Evolutionary conservation across 2,329 filamentous ascomycete species (phyloP), one percentile per base, ranked within the genome.

Genomic region (Clonostachys rosea): DNA sequence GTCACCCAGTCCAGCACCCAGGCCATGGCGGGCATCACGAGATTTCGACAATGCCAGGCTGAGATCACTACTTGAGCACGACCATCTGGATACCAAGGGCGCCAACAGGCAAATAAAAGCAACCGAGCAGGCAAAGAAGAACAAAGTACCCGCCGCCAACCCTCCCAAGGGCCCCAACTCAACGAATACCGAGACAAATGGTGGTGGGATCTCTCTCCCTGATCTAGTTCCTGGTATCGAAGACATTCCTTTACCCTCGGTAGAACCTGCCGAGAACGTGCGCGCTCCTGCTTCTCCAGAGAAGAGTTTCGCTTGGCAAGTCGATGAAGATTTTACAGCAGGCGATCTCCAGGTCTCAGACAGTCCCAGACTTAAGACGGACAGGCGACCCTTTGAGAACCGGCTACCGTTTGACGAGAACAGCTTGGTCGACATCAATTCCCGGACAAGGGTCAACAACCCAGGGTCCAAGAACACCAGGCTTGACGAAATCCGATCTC

Each of bases 251-350:
- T 49, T 68, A 1, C 60, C 60, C 4, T 68, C 67, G 5, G 52
- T 65, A 35, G 69, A 70, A 34, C 20, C 18, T 40, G 43, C 42
- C 34, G 41, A 30, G 47, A 46, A 36, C 36, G 45, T 13, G 34
- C 41, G 12, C 17, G 20, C 36, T 14, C 41, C 41, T 43, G 47
- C 53, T 6, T 75, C 74, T 1, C 76, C 77, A 0, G 71, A 74
- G 45, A 79, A 76, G 59, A 75, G 71, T 53, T 77, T 73, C 48
- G 73, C 70, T 8, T 83, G 78, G 78, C 65, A 81, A 47, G 60
- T 79, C 7, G 78, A 82, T 34, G 71, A 73, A 6, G 79, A 83
- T 47, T 81, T 83, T 52, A 81, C 79, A 1, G 78, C 72, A 11
- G 69, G 71, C 40, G 78, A 81, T 49, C 49, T 81, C 37, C 76